These are phyloP conservation scores for Gynostemma pentaphyllum DNA, from an alignment of 306 rosid genomes.

Conservation along the genomic window DNA sequence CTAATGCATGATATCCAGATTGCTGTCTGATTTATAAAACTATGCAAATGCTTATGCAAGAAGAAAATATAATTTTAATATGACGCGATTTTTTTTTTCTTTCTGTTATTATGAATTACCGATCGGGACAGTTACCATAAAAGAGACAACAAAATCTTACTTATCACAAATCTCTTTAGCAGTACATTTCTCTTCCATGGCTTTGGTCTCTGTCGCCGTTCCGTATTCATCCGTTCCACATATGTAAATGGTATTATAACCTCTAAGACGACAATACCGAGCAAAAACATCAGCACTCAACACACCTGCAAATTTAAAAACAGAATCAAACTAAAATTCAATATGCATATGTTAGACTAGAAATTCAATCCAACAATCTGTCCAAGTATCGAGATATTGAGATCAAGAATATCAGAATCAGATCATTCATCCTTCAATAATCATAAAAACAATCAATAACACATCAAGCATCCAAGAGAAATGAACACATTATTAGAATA, in stretches of 20 bases:
- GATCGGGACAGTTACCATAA: background rate
- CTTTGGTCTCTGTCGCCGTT: slow-evolving; percentile 92
- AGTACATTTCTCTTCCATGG: slow-evolving; percentile 84
- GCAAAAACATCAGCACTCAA: slow-evolving; percentile 95
- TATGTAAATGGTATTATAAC: slow-evolving; percentile 66
- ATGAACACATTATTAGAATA: background rate
- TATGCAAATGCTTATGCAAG: background rate
- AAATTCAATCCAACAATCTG: background rate
- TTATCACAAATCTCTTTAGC: slow-evolving; percentile 90
- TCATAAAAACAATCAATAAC: background rate
- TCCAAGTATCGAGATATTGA: background rate
- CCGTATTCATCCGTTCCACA: slow-evolving; percentile 97
- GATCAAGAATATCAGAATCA: background rate
- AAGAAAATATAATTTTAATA: background rate
- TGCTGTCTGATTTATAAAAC: background rate
- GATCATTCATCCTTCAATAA: background rate
- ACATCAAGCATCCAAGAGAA: background rate
- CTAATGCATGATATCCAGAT: background rate
- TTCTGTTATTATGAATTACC: background rate
- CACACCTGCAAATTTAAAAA: slow-evolving; percentile 32
- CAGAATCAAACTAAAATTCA: background rate
- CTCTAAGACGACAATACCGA: slow-evolving; percentile 75
- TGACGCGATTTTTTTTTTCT: background rate
- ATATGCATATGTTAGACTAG: background rate
- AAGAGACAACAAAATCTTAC: slow-evolving; percentile 20